Evolutionary conservation across 108 stramenopile species (phyloP), one percentile per base, ranked within the genome.

Genomic region (Nitzschia sp.): DNA sequence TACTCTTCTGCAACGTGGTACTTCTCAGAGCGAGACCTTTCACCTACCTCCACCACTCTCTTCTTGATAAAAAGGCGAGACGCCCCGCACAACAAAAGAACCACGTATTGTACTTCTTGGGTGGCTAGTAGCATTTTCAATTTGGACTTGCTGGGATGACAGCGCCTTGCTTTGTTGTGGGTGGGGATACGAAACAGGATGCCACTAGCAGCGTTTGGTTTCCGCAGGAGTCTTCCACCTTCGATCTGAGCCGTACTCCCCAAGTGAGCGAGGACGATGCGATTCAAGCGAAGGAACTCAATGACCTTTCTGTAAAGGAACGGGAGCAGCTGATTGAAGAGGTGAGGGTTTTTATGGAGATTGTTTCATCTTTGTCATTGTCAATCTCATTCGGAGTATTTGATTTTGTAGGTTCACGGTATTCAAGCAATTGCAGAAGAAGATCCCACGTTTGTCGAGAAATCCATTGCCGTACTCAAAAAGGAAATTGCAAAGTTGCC

Each of bases 261-360:
- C 17, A 26, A 38, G 43, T 22, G 22, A 62, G 43, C 24, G 61
- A 62, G 21, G 61, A 62, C 24, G 61, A 62, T 46, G 61, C 61
- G 2, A 2, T 46, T 2, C n/a, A 43, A 39, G 61, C 61, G 3
- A 43, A 62, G 41, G 61, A 43, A 62, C 22, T 62, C 38, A 43
- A 62, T 46, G 5, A 2, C 9, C 37, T 62, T 10, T 44, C 61
- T 1, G 43, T 62, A 42, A 19, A 62, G 3, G 61, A 62, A 24
- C 41, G 61, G 17, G 61, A 62, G 21, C 37, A 62, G 21, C 11
- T 62, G 5, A 43, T 40, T 46, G 61, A 62, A 46, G 61, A 62
- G 61, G 61, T 62, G 21, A 22, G 61, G 2, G 19, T 3, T 24
- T 54, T 8, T 54, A 24, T 54, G 15, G 11, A 3, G 19, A 22